Conservation (phyloP, 371 early-diverging fungal genomes). For the Rhizomucor pusillus region DNA sequence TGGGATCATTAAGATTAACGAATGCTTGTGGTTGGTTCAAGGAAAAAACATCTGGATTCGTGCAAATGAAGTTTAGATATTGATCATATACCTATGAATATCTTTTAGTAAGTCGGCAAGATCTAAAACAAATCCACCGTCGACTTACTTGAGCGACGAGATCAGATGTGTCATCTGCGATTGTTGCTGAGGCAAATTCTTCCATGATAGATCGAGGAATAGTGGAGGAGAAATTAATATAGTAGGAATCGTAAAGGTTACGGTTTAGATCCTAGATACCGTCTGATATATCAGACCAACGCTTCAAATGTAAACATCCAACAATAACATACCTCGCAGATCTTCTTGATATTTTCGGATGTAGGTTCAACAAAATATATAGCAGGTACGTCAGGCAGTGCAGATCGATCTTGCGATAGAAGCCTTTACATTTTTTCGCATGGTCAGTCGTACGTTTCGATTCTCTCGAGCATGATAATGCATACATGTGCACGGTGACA, state of each 20-base stretch:
- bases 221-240: constrained; percentile 91
- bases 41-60: constrained; percentile 95
- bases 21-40: constrained; percentile 84
- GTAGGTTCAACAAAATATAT: constrained; percentile 97
- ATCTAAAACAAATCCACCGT: not conserved
- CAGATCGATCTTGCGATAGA: constrained; percentile 76
- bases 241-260: constrained; percentile 91
- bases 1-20: constrained; percentile 74
- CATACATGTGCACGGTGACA: constrained; percentile 97
- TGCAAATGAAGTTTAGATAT: constrained; percentile 91
- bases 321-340: constrained; percentile 65
- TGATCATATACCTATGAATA: constrained; percentile 86
- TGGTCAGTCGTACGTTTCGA: too few species aligned
- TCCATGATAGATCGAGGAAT: constrained; percentile 92
- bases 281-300: not conserved
- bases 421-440: constrained; percentile 42
- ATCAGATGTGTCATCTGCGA: constrained; percentile 68
- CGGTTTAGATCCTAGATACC: constrained; percentile 78
- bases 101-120: constrained; percentile 1
- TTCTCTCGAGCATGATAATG: not conserved
- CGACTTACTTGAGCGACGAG: constrained; percentile 75
- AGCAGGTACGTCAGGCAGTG: constrained; percentile 96
- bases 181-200: constrained; percentile 83
- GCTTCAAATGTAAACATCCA: too few species aligned
- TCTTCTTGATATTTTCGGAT: constrained; percentile 74